A percentile compares a stretch with the other conserved stretches of the same genome.
phyloP scores from a whole-genome alignment of 2,329 filamentous ascomycete genomes.

The Tympanopsis confertula region DNA sequence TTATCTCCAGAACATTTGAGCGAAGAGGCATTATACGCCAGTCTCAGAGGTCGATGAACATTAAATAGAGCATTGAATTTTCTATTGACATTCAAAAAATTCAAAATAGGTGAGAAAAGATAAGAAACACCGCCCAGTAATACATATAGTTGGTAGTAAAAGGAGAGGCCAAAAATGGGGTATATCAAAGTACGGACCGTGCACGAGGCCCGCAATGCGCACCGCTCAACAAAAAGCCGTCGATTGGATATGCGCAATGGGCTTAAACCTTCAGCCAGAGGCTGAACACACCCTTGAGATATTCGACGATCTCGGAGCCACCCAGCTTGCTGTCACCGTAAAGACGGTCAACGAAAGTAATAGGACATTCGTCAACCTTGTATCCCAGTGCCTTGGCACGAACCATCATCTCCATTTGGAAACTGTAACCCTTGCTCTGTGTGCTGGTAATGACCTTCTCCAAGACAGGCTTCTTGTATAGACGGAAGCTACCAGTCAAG shows the following conservation, averaged over 20 bases:
- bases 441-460: slow-evolving; percentile 83
- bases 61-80: too few relatives aligned
- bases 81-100: too few relatives aligned
- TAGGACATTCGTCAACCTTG: slow-evolving; percentile 88
- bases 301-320: slow-evolving; percentile 91
- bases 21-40: too few relatives aligned
- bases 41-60: too few relatives aligned
- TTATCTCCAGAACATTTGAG: background rate
- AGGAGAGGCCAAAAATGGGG: too few relatives aligned
- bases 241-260: too few relatives aligned
- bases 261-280: slow-evolving; percentile 71
- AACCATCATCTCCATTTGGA: slow-evolving; percentile 99
- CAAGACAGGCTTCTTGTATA: slow-evolving; percentile 86
- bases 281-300: slow-evolving; percentile 72
- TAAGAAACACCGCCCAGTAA: too few relatives aligned
- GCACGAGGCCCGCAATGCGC: too few relatives aligned
- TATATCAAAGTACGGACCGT: too few relatives aligned
- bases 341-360: slow-evolving; percentile 86
- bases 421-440: slow-evolving; percentile 93
- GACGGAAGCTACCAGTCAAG: slow-evolving; percentile 81
- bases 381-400: slow-evolving; percentile 91
- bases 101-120: too few relatives aligned
- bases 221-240: too few relatives aligned
- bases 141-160: too few relatives aligned
- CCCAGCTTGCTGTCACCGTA: slow-evolving; percentile 95